Conservation (phyloP, 768 basidiomycete genomes). For the Candolleomyces eurysporus region DNA sequence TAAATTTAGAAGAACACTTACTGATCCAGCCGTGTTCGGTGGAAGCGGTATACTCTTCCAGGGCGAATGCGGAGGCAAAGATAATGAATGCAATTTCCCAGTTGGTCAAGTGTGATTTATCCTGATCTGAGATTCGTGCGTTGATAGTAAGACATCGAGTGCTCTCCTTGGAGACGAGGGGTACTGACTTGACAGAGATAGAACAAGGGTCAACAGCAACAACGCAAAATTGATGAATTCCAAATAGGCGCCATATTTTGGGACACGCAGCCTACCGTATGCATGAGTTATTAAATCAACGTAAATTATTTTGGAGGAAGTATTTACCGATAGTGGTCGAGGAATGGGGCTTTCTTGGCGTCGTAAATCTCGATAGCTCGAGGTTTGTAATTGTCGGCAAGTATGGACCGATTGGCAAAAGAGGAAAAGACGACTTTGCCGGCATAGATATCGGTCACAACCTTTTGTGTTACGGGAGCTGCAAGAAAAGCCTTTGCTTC, state of each 20-base stretch:
- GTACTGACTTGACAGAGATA: conserved; percentile 70
- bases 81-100: conserved; percentile 77
- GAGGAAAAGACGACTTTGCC: conserved; percentile 74
- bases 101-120: conserved; percentile 45
- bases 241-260: conserved; percentile 72
- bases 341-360: conserved; percentile 59
- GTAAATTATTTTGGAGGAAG: too few relatives aligned
- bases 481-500: conserved; percentile 82
- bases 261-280: conserved; percentile 67
- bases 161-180: conserved; percentile 1
- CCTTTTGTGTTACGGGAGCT: conserved; percentile 79
- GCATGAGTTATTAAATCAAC: too few relatives aligned
- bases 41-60: conserved; percentile 86
- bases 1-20: conserved; percentile 34
- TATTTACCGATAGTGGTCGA: conserved; percentile 77
- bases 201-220: conserved; percentile 65
- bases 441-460: conserved; percentile 83
- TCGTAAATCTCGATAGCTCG: conserved; percentile 74
- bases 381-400: conserved; percentile 89
- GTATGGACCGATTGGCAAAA: conserved; percentile 63
- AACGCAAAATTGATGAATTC: conserved; percentile 78
- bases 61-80: conserved; percentile 71
- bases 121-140: conserved; percentile 45
- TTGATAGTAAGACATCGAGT: conserved; percentile 1
- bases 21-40: conserved; percentile 88